These are phyloP conservation scores for Streptanthus diversifolius DNA, from an alignment of 345 rosid genomes.

Conservation along the genomic window DNA sequence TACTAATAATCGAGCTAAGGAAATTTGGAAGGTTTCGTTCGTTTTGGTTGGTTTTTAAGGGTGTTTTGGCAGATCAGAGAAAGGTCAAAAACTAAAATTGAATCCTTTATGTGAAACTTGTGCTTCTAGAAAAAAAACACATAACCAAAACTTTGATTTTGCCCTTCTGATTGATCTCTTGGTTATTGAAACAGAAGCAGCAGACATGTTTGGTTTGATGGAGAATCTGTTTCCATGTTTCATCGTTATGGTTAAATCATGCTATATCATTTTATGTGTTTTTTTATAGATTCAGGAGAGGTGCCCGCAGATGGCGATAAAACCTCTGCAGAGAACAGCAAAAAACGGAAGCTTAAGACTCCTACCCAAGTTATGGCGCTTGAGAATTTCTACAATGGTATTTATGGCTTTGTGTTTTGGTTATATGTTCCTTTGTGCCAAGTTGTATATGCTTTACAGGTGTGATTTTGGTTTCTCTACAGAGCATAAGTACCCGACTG, in stretches of 20 bases:
- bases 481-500: slow-evolving; percentile 79
- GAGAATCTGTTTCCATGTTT: neutral
- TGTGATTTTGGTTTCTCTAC: slow-evolving; percentile 15
- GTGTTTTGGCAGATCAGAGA: slow-evolving; percentile 8
- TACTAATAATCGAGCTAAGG: neutral
- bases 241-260: neutral
- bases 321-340: slow-evolving; percentile 50
- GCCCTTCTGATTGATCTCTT: neutral
- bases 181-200: neutral
- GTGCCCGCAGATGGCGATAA: slow-evolving; percentile 58
- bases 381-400: slow-evolving; percentile 81
- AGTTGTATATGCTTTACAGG: slow-evolving; percentile 9
- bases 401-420: slow-evolving; percentile 15
- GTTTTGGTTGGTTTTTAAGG: slow-evolving; percentile 4
- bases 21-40: neutral
- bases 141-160: too few species aligned
- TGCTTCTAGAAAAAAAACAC: too few species aligned
- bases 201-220: neutral
- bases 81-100: neutral
- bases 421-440: slow-evolving; percentile 11
- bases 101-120: neutral
- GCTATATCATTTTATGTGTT: neutral
- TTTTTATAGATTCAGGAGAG: slow-evolving; percentile 57
- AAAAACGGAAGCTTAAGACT: slow-evolving; percentile 67
- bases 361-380: slow-evolving; percentile 68